Evolutionary conservation across 768 basidiomycete genomes (phyloP), one percentile per base, ranked within the genome.

Genomic region (Lyophyllum atratum): DNA sequence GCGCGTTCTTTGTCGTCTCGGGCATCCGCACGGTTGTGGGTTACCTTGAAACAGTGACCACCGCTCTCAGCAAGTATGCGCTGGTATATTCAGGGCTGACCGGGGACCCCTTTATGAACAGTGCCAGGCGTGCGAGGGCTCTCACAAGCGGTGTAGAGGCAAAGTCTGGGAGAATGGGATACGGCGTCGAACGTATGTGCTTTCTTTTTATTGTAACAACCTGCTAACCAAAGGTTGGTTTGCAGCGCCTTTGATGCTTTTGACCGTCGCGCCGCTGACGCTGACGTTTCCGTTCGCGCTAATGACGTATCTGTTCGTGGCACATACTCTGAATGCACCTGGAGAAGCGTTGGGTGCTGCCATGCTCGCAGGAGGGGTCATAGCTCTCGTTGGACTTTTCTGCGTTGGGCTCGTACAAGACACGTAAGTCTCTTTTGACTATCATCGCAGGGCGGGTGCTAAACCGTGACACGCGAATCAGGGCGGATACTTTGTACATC

Each of bases 221-320:
- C n/a, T n/a, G n/a, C n/a, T n/a, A n/a, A n/a, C n/a, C n/a, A n/a
- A n/a, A n/a, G n/a, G 15, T 24, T 59, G 50, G 22, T 31, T 49
- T 58, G 19, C 46, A 87, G 82, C 83, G 24, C 81, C 85, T 67
- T 79, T 93, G 62, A 83, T 89, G 0, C 73, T 95, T 60, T 79
- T 95, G 60, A 90, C 86, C 15, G 81, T 90, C 26, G 83, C 90
- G 12, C 89, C 93, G 17, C 75, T 92, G 49, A 90, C 88, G 0
- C 75, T 94, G 58, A 90, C 91, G 0, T 81, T 95, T 60, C 90
- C 93, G 5, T 90, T 92, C 60, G 87, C 92, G 14, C 75, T 95
- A 26, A 74, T 83, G 34, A 90, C 93, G 4, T 97, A 96, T 70
- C 72, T 98, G 19, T 92, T 95, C 62, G 90, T 93, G n/a, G 89